Percentiles rank a stretch among this genome's conserved stretches.
phyloP scores from a whole-genome alignment of 495 filamentous ascomycete species.

The Lophiotrema nucula region DNA sequence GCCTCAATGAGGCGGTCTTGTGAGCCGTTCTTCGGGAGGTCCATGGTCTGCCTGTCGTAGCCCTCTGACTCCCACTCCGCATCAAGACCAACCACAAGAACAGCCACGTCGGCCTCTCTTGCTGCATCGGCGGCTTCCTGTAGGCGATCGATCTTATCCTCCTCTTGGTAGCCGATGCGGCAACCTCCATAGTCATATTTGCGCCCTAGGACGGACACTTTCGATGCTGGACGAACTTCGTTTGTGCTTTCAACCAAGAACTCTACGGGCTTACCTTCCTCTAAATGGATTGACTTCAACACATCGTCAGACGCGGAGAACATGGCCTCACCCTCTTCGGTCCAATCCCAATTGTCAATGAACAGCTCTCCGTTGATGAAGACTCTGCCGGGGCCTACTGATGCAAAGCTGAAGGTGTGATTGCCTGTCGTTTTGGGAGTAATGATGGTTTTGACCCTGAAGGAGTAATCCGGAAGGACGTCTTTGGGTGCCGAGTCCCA shows the following conservation, averaged over 20 bases:
- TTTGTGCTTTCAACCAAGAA: conserved; percentile 49
- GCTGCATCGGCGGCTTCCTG: conserved; percentile 62
- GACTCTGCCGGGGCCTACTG: conserved; percentile 34
- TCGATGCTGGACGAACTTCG: conserved; percentile 64
- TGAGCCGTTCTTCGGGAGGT: conserved; percentile 64
- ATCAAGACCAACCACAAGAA: conserved; percentile 77
- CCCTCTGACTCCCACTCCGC: conserved; percentile 88
- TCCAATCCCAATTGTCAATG: conserved; percentile 74
- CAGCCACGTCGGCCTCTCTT: conserved; percentile 64
- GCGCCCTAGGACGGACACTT: conserved; percentile 56
- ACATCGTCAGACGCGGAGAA: conserved; percentile 65
- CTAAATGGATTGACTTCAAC: conserved; percentile 52
- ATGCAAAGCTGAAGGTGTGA: conserved; percentile 37
- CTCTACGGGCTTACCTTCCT: conserved; percentile 60
- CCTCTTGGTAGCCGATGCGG: conserved; percentile 70
- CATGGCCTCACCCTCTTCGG: conserved; percentile 59
- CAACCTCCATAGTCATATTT: conserved; percentile 68
- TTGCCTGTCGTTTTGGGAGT: conserved; percentile 44
- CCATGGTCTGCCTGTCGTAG: conserved; percentile 79
- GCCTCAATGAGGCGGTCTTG: conserved; percentile 72
- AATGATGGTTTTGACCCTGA: conserved; percentile 53
- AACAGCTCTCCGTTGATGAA: conserved; percentile 48
- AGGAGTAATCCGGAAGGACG: conserved; percentile 60
- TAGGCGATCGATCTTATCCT: conserved; percentile 65
- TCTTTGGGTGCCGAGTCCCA: conserved; percentile 68